Evolutionary conservation across 31 red algal genomes (phyloP), one percentile per base, ranked within the genome.

Genomic region (Porphyra umbilicalis): DNA sequence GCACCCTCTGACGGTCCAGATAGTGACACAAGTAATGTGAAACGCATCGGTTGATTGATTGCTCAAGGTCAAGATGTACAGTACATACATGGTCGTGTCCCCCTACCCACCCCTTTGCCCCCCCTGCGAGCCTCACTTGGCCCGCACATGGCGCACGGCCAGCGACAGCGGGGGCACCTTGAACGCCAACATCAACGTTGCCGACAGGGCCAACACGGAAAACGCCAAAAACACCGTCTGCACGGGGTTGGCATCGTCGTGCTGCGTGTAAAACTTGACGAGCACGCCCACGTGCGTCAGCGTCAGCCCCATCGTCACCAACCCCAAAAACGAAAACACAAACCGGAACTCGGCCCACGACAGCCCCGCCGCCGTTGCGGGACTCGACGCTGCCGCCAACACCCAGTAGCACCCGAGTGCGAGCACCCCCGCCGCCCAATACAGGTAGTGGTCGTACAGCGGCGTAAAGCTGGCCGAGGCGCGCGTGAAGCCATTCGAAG

Each of bases 321-420:
- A 29, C 20, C 77, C 77, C 20, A 79, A 16, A 18, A 18, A 39
- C 16, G 38, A 36, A 79, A 79, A 79, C 11, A 79, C 2, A n/a
- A 79, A 79, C 3, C 77, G 77, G 29, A 30, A 79, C 77, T 79
- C 77, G 38, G 77, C 35, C 77, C 77, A 79, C 77, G 77, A 38
- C 36, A 79, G 38, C 20, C 20, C 18, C 25, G 57, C 57, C 25
- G 57, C 35, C 20, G 77, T 39, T 18, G 25, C 20, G 18, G 25
- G 25, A 1, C 25, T 33, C 77, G 77, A 79, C 36, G 36, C 35
- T 4, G 77, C 25, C 36, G 77, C 35, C 25, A 79, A 25, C 10
- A 79, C 77, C 36, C 35, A 79, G 77, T 38, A 79, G 36, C 25
- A n/a, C 11, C 35, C 36, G 1, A 79, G 38, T n/a, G 77, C 77